A percentile compares a stretch with the other conserved stretches of the same genome.
Evolutionary conservation across 768 basidiomycete genomes (phyloP).

Genomic region (Russula sp.): DNA sequence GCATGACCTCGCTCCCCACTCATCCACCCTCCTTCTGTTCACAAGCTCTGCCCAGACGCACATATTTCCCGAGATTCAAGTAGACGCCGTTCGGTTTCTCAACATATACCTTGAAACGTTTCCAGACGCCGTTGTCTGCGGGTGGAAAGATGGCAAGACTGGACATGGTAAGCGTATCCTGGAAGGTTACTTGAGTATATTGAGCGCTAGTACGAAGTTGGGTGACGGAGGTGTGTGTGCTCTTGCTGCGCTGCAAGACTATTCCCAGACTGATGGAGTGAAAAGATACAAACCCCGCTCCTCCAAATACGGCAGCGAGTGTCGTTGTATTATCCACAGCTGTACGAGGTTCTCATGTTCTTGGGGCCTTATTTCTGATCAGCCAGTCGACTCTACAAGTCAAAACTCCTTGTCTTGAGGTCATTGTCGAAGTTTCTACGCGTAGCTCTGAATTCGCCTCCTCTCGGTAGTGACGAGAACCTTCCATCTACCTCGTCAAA

Average conservation of each 20-base stretch:
- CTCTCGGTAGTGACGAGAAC: slow-evolving; percentile 4
- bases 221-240: slow-evolving; percentile 41
- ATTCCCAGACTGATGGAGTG: neutral
- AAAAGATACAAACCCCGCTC: slow-evolving; percentile 28
- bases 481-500: slow-evolving; percentile 24
- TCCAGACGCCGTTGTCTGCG: slow-evolving; percentile 56
- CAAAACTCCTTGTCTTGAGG: slow-evolving; percentile 67
- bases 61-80: slow-evolving; percentile 90
- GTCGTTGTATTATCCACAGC: slow-evolving; percentile 56
- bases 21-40: slow-evolving; percentile 71
- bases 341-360: slow-evolving; percentile 34
- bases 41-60: slow-evolving; percentile 87
- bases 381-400: slow-evolving; percentile 36
- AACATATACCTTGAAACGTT: slow-evolving; percentile 64
- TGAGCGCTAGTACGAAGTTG: slow-evolving; percentile 60
- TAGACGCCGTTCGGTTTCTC: slow-evolving; percentile 81
- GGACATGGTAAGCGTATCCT: slow-evolving; percentile 58
- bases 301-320: slow-evolving; percentile 54
- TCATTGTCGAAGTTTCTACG: slow-evolving; percentile 66
- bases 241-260: neutral
- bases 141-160: slow-evolving; percentile 51
- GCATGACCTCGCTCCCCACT: slow-evolving; percentile 69
- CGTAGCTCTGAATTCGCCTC: slow-evolving; percentile 32
- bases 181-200: slow-evolving; percentile 73
- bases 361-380: neutral